Percentiles rank a stretch among this genome's conserved stretches.
These are phyloP conservation scores for Yarrowia divulgata DNA, from an alignment of 805 yeast species.

Conservation along the genomic window DNA sequence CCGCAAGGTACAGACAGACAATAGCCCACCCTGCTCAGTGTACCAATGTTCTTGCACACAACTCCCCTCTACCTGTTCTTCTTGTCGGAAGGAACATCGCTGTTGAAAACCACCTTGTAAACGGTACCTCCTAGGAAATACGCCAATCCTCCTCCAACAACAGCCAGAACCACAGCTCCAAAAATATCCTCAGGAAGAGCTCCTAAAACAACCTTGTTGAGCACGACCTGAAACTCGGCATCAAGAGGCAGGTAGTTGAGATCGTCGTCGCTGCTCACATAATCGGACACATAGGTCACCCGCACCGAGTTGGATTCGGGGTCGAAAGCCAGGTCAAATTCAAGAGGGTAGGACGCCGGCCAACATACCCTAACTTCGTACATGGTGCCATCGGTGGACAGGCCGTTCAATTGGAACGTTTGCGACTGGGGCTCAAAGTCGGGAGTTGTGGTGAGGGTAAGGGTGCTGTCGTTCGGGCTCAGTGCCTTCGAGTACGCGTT, in stretches of 20 bases:
- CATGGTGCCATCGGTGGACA: slow-evolving; percentile 16
- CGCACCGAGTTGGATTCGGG: not conserved
- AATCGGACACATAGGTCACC: slow-evolving; percentile 2
- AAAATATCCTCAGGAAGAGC: slow-evolving; percentile 30
- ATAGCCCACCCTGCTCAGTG: too few relatives aligned
- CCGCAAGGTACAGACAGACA: too few relatives aligned
- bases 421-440: not conserved
- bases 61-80: not conserved
- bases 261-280: not conserved
- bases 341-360: slow-evolving; percentile 31
- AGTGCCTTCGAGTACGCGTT: not conserved
- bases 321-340: slow-evolving; percentile 7
- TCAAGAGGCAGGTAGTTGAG: slow-evolving; percentile 8
- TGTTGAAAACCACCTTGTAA: slow-evolving; percentile 6
- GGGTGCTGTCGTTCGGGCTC: not conserved
- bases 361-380: slow-evolving; percentile 36
- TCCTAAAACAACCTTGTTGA: slow-evolving; percentile 18
- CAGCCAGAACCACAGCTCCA: slow-evolving; percentile 18
- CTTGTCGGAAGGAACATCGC: not conserved
- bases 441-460: slow-evolving; percentile 16
- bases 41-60: not conserved
- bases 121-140: slow-evolving; percentile 5
- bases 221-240: not conserved
- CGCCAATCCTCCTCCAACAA: slow-evolving; percentile 3
- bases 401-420: not conserved